Base-by-base conservation (phyloP, 768 basidiomycete genomes). In the Termitomyces sp. region DNA sequence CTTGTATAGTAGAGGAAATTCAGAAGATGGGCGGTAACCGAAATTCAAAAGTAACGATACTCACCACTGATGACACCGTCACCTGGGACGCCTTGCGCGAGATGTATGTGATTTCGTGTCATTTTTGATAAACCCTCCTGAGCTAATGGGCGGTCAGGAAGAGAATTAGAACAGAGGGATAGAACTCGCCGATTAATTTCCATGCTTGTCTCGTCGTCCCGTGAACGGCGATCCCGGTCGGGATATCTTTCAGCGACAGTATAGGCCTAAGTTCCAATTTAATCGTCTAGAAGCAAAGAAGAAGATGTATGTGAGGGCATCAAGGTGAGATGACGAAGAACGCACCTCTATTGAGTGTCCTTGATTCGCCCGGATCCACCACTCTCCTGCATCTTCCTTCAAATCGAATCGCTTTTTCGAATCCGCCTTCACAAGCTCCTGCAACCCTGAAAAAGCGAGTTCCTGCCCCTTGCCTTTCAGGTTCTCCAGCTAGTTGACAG, bases 311-410 rank as follows among this genome's bases (percentile, higher is more conserved):
- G 1, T 16, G 22, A 44, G 38, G 32, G 13, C 15, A 22, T 8
- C 22, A 36, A 51, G 6, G 22, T 16, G 5, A 46, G 5, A 42
- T 11, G 18, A 55, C 13, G 28, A 55, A 24, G 42, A 45, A 63
- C 78, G 28, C 62, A 88, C 94, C 80, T 88, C 83, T 50, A 96
- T 78, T 0, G 92, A 90, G 75, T 96, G 94, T 0, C 94, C 94
- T 73, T 96, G 94, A 66, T 92, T 94, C 8, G 94, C 94, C 39
- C 89, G 82, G 65, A 96, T 93, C 88, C 89, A 92, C 91, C 91
- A 91, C n/a, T 79, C 70, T 9, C 80, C 75, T 22, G 78, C 73
- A 65, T 92, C 90, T 39, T 77, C 71, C 12, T 84, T 54, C 60
- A 90, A 76, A 69, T 81, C 81, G 67, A 83, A 92, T 63, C 90